A percentile compares a stretch with the other conserved stretches of the same genome.
Evolutionary conservation across 306 rosid species (phyloP).

Genomic region (Trifolium dubium): DNA sequence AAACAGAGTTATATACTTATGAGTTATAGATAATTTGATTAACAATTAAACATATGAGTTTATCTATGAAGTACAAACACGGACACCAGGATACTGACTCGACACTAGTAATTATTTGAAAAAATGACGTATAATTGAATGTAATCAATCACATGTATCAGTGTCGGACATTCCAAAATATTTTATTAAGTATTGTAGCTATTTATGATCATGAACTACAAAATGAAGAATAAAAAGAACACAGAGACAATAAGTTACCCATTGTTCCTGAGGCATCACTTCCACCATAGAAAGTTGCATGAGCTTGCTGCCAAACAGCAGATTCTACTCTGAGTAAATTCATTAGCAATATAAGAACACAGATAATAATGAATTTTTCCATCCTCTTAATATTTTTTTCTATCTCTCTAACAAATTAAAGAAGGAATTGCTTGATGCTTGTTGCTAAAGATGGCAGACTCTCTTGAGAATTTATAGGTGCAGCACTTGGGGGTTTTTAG

Average conservation of each 20-base stretch:
- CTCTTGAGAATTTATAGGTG: slow-evolving; percentile 47
- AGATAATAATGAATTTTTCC: slow-evolving; percentile 41
- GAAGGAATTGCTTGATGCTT: slow-evolving; percentile 29
- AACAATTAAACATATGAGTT: too few relatives aligned
- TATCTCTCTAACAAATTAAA: slow-evolving; percentile 10
- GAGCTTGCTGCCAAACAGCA: slow-evolving; percentile 57
- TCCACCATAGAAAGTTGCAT: slow-evolving; percentile 75
- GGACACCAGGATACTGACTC: too few relatives aligned
- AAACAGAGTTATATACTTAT: neutral
- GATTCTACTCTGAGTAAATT: slow-evolving; percentile 42
- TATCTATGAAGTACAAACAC: too few relatives aligned
- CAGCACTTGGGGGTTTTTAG: slow-evolving; percentile 32
- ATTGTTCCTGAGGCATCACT: slow-evolving; percentile 73
- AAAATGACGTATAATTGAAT: too few relatives aligned
- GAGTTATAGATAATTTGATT: neutral
- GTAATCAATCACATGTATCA: too few relatives aligned
- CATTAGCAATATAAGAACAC: slow-evolving; percentile 38
- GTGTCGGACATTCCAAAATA: too few relatives aligned
- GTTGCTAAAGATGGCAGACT: slow-evolving; percentile 22
- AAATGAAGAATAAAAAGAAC: neutral
- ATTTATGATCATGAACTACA: neutral
- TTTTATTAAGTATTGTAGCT: too few relatives aligned
- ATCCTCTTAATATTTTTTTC: slow-evolving; percentile 16
- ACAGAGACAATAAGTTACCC: slow-evolving; percentile 46
- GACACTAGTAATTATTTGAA: too few relatives aligned